Base-by-base conservation (phyloP, 164 flowering plant genomes). In the Nymphaea colorata region DNA sequence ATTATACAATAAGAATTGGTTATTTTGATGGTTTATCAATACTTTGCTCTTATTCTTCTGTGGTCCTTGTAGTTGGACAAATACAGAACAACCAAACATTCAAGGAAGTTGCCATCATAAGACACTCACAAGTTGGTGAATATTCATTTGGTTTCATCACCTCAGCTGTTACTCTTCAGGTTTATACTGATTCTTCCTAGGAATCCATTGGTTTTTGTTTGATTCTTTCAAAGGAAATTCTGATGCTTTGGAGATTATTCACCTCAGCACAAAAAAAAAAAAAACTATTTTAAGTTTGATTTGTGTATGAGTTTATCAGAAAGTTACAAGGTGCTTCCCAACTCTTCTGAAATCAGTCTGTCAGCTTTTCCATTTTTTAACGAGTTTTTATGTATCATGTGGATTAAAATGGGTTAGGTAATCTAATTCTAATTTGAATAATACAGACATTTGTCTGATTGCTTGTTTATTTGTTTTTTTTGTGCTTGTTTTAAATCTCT, bases 81-180 rank as follows among this genome's bases (percentile, higher is more conserved):
- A 61, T 79, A 42, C 97, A 91, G 78, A 91, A 87, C 67, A 75
- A 87, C 0, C 91, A 88, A 64, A 93, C 96, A 59, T 90, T 90
- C 72, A 90, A 90, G 81, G 96, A 90, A 81, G 96, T 90, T 64
- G 96, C 92, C 68, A 88, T 90, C 70, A 88, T 90, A 68, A 84
- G 93, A 77, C 96, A 90, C 83, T 93, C 96, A 64, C 91, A 92
- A 44, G 75, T 90, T 70, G 96, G 96, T 75, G 96, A 90, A 87
- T 90, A 90, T 79, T 93, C 96, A 64, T 84, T 90, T 81, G 96
- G 96, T 65, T 90, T 90, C 80, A 90, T 90, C 73, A 90, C 96
- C 67, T 88, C 96, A 43, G 68, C 89, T 61, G 88, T 90, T 25
- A 67, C 74, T 57, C 88, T 87, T 57, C 93, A 87, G 88, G 93